phyloP scores from a whole-genome alignment of 768 basidiomycete genomes.

The Rhodotorula paludigena region DNA sequence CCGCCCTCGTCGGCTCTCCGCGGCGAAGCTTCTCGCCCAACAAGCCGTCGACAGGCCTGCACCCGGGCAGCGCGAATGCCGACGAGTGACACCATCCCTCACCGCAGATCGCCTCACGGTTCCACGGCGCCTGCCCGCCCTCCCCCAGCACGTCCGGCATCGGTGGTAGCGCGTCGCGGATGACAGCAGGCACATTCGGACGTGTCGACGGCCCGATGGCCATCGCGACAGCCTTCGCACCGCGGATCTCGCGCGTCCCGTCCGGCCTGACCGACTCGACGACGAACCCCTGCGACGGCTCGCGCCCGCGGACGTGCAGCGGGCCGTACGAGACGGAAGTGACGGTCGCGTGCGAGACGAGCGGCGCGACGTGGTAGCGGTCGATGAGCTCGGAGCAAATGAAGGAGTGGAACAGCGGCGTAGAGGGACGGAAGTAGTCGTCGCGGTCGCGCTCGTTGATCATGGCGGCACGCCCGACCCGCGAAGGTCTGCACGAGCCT shows the following conservation, averaged over 20 bases:
- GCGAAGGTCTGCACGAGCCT: not conserved
- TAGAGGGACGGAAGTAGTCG: conserved; percentile 42
- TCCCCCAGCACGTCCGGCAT: too few relatives aligned
- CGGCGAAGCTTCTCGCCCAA: conserved; percentile 44
- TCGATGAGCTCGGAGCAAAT: conserved; percentile 32
- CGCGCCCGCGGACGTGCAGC: conserved; percentile 22
- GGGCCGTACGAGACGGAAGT: conserved; percentile 14
- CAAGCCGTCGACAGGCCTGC: conserved; percentile 37
- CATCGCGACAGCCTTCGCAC: conserved; percentile 33
- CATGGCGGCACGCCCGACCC: conserved; percentile 19
- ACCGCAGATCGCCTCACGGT: conserved; percentile 12
- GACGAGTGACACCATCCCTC: conserved; percentile 39
- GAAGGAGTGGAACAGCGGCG: conserved; percentile 36
- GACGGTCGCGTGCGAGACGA: conserved; percentile 27
- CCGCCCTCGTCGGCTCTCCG: conserved; percentile 34
- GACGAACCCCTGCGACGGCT: conserved; percentile 18
- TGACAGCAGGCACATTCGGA: conserved; percentile 30
- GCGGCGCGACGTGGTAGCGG: conserved; percentile 32
- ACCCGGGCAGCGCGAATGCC: conserved; percentile 23
- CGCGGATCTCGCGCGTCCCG: not conserved
- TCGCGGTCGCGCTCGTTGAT: conserved; percentile 42
- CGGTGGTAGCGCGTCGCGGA: not conserved
- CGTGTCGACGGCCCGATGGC: conserved; percentile 38
- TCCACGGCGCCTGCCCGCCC: not conserved
- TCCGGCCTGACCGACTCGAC: conserved; percentile 7